These are phyloP conservation scores for Cyathus striatus DNA, from an alignment of 768 basidiomycete genomes.

Conservation along the genomic window DNA sequence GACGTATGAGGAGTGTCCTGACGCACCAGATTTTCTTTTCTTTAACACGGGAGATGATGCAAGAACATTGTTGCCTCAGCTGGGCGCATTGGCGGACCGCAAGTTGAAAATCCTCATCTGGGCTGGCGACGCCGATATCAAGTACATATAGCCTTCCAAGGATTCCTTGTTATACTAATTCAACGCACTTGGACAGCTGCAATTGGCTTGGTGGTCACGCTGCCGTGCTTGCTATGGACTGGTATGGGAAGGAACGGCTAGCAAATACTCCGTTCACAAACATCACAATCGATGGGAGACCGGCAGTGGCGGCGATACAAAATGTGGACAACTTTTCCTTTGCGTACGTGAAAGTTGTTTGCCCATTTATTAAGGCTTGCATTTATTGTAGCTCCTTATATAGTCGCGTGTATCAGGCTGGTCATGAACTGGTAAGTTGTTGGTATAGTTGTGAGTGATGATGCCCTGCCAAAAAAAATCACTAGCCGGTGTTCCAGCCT, in stretches of 20 bases:
- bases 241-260: slow-evolving; percentile 35
- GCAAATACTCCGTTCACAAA: slow-evolving; percentile 37
- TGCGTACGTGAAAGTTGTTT: slow-evolving; percentile 43
- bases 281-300: slow-evolving; percentile 52
- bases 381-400: not conserved
- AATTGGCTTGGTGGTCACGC: slow-evolving; percentile 45
- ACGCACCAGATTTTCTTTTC: slow-evolving; percentile 39
- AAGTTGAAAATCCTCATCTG: slow-evolving; percentile 37
- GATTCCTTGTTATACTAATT: too few species aligned
- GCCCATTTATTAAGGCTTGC: not conserved
- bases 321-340: slow-evolving; percentile 66
- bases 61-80: slow-evolving; percentile 45
- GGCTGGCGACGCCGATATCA: slow-evolving; percentile 51
- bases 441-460: not conserved
- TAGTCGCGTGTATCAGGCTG: slow-evolving; percentile 52
- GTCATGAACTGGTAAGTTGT: slow-evolving; percentile 56
- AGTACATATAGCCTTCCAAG: slow-evolving; percentile 26
- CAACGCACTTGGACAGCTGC: too few species aligned
- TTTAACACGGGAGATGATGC: slow-evolving; percentile 55
- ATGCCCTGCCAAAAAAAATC: not conserved
- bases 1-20: slow-evolving; percentile 43
- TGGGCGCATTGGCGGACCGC: slow-evolving; percentile 41
- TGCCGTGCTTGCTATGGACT: slow-evolving; percentile 37
- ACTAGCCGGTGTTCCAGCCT: slow-evolving; percentile 59
- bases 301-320: slow-evolving; percentile 51